These are phyloP conservation scores for Proteromonas lacertae DNA, from an alignment of 352 stramenopile genomes.

Conservation along the genomic window DNA sequence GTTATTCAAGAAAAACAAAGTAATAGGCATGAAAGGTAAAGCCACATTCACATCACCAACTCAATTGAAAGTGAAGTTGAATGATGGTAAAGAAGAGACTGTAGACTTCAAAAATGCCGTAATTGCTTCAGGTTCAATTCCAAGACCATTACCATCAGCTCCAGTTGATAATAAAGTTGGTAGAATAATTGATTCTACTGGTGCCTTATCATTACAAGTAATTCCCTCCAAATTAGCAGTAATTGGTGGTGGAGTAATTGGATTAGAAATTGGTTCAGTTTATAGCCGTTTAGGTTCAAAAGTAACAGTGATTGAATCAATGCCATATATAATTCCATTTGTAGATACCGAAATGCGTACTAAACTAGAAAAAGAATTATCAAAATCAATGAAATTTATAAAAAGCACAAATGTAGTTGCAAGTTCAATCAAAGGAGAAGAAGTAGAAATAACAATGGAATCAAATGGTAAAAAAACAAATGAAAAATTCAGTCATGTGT, in stretches of 20 bases:
- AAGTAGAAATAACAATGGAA: no score
- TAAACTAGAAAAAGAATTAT: no score
- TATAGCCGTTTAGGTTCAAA: conserved; percentile 44
- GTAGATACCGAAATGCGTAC: no score
- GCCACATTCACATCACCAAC: conserved; percentile 63
- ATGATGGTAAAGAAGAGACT: conserved; percentile 44
- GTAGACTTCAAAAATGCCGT: conserved; percentile 89
- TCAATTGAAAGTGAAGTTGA: conserved; percentile 48
- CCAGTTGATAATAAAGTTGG: conserved; percentile 76
- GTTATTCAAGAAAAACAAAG: conserved; percentile 96
- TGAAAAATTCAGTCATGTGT: no score
- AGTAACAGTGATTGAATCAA: no score
- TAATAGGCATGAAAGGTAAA: conserved; percentile 29
- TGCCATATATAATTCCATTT: no score
- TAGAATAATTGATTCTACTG: conserved; percentile 95
- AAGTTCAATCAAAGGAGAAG: no score
- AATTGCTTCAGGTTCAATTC: conserved; percentile 24
- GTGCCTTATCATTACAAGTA: conserved; percentile 53
- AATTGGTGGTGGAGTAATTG: conserved; percentile 83
- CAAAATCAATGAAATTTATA: no score
- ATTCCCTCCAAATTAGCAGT: conserved; percentile 78
- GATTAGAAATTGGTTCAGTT: conserved; percentile 86
- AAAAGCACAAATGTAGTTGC: no score
- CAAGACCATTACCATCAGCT: conserved; percentile 60
- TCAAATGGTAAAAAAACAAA: no score